These are phyloP conservation scores for Penicillium sp. DNA, from an alignment of 2,329 filamentous ascomycete species.

Conservation along the genomic window DNA sequence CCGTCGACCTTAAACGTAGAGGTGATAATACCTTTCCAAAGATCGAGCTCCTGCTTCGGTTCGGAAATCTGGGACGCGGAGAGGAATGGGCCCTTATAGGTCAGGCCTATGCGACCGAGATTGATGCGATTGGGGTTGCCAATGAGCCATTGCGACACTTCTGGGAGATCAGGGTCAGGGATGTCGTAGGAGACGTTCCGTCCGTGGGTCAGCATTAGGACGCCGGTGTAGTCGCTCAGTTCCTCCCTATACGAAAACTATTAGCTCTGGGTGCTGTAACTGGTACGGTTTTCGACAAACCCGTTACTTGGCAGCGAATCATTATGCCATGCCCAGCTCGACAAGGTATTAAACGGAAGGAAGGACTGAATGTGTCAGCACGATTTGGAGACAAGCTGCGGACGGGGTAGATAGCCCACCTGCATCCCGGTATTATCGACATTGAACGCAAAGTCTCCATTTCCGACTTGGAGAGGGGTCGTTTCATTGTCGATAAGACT, in stretches of 20 bases:
- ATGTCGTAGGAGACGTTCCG: slow-evolving; percentile 24
- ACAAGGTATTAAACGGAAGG: slow-evolving; percentile 23
- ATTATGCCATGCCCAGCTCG: slow-evolving; percentile 26
- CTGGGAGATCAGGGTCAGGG: slow-evolving; percentile 18
- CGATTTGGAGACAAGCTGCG: neutral
- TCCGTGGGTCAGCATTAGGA: slow-evolving; percentile 19
- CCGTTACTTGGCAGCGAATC: slow-evolving; percentile 21
- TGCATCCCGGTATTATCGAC: slow-evolving; percentile 26
- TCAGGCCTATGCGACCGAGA: slow-evolving; percentile 20
- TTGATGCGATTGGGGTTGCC: slow-evolving; percentile 24
- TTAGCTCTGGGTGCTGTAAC: too few species aligned
- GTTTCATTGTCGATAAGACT: slow-evolving; percentile 21
- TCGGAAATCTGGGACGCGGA: slow-evolving; percentile 7
- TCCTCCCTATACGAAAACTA: neutral
- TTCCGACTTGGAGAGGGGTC: slow-evolving; percentile 23
- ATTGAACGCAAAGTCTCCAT: slow-evolving; percentile 24
- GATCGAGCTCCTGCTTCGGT: slow-evolving; percentile 17
- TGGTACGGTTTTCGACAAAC: neutral
- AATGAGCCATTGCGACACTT: slow-evolving; percentile 23
- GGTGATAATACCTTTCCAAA: slow-evolving; percentile 21
- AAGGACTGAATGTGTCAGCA: slow-evolving; percentile 11
- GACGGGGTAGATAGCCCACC: neutral
- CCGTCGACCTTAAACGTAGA: slow-evolving; percentile 18
- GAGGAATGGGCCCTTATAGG: slow-evolving; percentile 11
- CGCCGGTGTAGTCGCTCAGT: slow-evolving; percentile 17